Evolutionary conservation across 495 filamentous ascomycete species (phyloP).

Genomic region (Neurospora sp.): DNA sequence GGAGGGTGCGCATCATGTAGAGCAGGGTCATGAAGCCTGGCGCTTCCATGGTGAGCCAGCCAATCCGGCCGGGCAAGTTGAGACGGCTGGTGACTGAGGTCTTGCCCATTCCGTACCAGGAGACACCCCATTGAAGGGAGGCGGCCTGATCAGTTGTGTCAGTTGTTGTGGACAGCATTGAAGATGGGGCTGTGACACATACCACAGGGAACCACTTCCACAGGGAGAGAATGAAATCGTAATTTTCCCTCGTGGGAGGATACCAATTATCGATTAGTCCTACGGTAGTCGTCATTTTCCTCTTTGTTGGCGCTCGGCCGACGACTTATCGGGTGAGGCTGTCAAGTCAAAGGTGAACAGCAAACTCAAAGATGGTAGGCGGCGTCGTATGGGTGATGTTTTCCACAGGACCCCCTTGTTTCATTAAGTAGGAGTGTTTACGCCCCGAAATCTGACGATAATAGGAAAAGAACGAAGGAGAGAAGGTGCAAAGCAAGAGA

Average conservation of each 20-base stretch:
- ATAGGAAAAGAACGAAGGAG: neutral
- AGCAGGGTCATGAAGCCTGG: constrained; percentile 65
- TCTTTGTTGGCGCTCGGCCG: neutral
- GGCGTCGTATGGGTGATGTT: neutral
- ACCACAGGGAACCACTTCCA: constrained; percentile 40
- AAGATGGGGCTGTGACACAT: neutral
- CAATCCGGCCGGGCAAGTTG: constrained; percentile 82
- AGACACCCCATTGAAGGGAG: constrained; percentile 50
- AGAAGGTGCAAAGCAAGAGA: neutral
- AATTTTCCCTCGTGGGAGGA: constrained; percentile 43
- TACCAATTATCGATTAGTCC: constrained; percentile 36
- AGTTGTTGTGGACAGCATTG: neutral
- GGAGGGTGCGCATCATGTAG: constrained; percentile 62
- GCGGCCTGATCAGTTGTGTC: constrained; percentile 33
- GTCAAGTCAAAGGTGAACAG: neutral
- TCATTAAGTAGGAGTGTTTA: neutral
- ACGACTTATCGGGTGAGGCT: neutral
- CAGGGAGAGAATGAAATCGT: constrained; percentile 38
- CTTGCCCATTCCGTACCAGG: constrained; percentile 73
- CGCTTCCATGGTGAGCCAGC: constrained; percentile 81
- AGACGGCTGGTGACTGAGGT: constrained; percentile 61
- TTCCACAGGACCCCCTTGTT: neutral
- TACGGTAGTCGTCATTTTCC: constrained; percentile 6
- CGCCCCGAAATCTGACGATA: neutral
- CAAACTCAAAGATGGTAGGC: neutral